phyloP scores from a whole-genome alignment of 2,329 filamentous ascomycete genomes.

The Colletotrichum higginsianum region DNA sequence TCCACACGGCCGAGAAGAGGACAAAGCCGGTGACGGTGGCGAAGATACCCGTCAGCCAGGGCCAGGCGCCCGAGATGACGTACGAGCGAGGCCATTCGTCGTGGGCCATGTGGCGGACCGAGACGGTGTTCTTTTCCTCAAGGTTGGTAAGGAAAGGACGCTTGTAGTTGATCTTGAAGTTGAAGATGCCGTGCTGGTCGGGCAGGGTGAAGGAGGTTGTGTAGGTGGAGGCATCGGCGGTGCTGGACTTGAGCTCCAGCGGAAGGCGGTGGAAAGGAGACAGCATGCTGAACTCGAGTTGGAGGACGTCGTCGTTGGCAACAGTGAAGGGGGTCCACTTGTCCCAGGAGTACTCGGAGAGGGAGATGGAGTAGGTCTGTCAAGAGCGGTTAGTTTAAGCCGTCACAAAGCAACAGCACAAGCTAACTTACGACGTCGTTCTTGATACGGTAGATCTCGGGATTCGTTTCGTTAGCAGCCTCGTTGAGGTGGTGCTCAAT shows the following conservation, averaged over 20 bases:
- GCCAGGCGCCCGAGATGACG: slow-evolving; percentile 91
- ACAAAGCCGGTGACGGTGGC: slow-evolving; percentile 89
- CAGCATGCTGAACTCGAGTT: slow-evolving; percentile 99
- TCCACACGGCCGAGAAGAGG: slow-evolving; percentile 88
- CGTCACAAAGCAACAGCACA: neutral
- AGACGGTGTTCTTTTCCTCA: slow-evolving; percentile 95
- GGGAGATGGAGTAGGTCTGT: slow-evolving; percentile 87
- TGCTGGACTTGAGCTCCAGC: slow-evolving; percentile 71
- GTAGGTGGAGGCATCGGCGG: slow-evolving; percentile 80
- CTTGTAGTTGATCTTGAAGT: slow-evolving; percentile 98
- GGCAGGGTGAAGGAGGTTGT: slow-evolving; percentile 84
- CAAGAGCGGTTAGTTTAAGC: slow-evolving; percentile 45
- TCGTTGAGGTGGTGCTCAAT: slow-evolving; percentile 83
- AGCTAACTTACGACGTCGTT: slow-evolving; percentile 88
- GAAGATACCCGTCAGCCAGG: slow-evolving; percentile 91
- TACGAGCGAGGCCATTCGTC: slow-evolving; percentile 96
- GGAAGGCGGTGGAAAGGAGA: slow-evolving; percentile 94
- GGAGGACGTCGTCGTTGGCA: slow-evolving; percentile 79
- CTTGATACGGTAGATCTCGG: slow-evolving; percentile 94
- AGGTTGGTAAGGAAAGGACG: slow-evolving; percentile 90
- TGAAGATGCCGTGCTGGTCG: slow-evolving; percentile 99
- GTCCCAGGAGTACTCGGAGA: slow-evolving; percentile 87
- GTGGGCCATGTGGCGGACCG: slow-evolving; percentile 96
- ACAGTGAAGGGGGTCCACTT: slow-evolving; percentile 82
- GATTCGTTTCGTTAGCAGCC: slow-evolving; percentile 77